Percentiles rank a stretch among this genome's conserved stretches.
Evolutionary conservation across 2,329 filamentous ascomycete species (phyloP).

Genomic region (Leptographium radiaticola): DNA sequence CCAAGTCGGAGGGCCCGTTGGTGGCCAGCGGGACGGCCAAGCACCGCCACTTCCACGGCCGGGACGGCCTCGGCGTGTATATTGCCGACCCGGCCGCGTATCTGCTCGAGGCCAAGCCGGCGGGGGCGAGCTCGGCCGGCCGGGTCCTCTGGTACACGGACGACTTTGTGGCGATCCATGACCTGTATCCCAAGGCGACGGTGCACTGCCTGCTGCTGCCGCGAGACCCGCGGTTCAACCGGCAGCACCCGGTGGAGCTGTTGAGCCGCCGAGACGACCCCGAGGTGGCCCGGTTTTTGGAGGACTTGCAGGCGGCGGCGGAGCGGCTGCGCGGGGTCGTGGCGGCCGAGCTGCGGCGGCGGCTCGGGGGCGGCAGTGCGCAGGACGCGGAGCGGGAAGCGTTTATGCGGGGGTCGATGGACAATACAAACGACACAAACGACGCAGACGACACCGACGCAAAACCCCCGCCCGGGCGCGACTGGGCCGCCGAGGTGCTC

Average conservation of each 20-base stretch:
- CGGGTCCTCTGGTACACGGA: slow-evolving; percentile 53
- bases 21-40: not conserved
- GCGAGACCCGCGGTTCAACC: slow-evolving; percentile 44
- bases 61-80: slow-evolving; percentile 55
- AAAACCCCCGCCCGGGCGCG: slow-evolving; percentile 50
- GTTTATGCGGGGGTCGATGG: slow-evolving; percentile 41
- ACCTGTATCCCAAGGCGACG: slow-evolving; percentile 73
- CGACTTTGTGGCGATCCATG: slow-evolving; percentile 65
- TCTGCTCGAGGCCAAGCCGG: slow-evolving; percentile 20
- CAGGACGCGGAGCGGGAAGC: slow-evolving; percentile 52
- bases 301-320: slow-evolving; percentile 46
- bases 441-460: slow-evolving; percentile 49
- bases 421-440: slow-evolving; percentile 21
- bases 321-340: slow-evolving; percentile 49
- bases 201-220: slow-evolving; percentile 84
- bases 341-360: slow-evolving; percentile 60
- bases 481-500: slow-evolving; percentile 65
- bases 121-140: slow-evolving; percentile 13
- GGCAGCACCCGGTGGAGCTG: slow-evolving; percentile 31
- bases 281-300: slow-evolving; percentile 44
- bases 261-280: not conserved
- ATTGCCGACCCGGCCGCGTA: slow-evolving; percentile 49
- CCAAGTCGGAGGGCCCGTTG: not conserved
- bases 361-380: slow-evolving; percentile 48
- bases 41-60: slow-evolving; percentile 11